phyloP scores from a whole-genome alignment of 1,139 yeast species.

The Sugiyamaella pinicola region DNA sequence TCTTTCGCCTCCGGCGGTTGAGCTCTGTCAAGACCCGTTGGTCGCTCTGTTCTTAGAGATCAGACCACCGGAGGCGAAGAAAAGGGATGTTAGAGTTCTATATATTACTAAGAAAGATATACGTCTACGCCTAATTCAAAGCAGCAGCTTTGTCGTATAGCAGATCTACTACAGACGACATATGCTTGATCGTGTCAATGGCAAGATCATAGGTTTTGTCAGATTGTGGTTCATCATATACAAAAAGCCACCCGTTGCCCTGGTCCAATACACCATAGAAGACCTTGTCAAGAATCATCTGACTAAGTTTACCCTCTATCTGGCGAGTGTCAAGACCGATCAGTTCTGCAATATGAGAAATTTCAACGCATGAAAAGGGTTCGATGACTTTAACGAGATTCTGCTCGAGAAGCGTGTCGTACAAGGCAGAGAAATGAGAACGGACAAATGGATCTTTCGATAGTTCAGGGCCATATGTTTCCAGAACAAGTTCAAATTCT shows the following conservation, averaged over 20 bases:
- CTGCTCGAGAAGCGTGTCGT: conserved; percentile 90
- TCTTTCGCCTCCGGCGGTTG: background rate
- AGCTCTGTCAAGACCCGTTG: background rate
- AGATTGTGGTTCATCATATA: conserved; percentile 84
- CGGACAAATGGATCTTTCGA: conserved; percentile 87
- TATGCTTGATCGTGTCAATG: conserved; percentile 80
- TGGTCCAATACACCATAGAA: conserved; percentile 96
- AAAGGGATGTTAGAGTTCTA: conserved; percentile 10
- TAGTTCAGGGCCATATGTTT: conserved; percentile 70
- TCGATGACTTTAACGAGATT: conserved; percentile 92
- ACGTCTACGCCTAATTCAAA: conserved; percentile 49
- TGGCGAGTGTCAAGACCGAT: conserved; percentile 87
- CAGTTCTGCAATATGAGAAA: conserved; percentile 81
- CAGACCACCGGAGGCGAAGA: too few species aligned
- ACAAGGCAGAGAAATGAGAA: conserved; percentile 88
- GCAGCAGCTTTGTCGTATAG: conserved; percentile 92
- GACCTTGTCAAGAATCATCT: conserved; percentile 93
- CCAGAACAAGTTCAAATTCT: conserved; percentile 82
- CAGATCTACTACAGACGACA: conserved; percentile 86
- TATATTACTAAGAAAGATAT: background rate
- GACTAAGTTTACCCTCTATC: conserved; percentile 91
- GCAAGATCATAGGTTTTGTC: conserved; percentile 91
- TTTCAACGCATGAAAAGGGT: conserved; percentile 93
- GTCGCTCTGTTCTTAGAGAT: background rate
- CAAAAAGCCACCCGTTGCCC: conserved; percentile 96